phyloP scores from a whole-genome alignment of 2,329 filamentous ascomycete species.

The Arthrobotrys sinensis region DNA sequence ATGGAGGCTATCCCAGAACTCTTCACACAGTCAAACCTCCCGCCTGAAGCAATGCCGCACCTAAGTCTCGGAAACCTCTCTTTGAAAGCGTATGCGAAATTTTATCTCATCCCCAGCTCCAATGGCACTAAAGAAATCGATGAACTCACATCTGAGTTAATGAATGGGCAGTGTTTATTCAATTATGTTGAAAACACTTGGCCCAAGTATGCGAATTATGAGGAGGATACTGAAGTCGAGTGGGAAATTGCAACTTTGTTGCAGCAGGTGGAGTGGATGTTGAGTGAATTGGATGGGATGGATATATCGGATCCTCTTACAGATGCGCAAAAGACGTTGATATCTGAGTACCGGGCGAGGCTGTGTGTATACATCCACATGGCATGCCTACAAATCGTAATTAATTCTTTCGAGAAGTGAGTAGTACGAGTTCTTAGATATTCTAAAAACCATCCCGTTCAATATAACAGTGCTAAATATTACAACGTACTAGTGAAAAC shows the following conservation, averaged over 20 bases:
- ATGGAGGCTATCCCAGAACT: conserved; percentile 13
- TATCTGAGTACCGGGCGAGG: conserved; percentile 29
- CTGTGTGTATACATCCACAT: conserved; percentile 40
- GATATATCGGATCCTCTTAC: conserved; percentile 12
- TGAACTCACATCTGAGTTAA: conserved; percentile 40
- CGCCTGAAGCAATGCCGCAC: neutral
- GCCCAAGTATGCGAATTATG: conserved; percentile 47
- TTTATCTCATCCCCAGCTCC: conserved; percentile 11
- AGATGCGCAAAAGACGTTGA: conserved; percentile 11
- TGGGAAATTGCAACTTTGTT: conserved; percentile 39
- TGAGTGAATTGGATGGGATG: conserved; percentile 38
- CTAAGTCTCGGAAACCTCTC: conserved; percentile 38
- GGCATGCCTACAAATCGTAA: conserved; percentile 38
- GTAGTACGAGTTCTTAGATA: neutral
- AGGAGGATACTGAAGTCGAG: conserved; percentile 32
- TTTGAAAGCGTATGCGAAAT: conserved; percentile 33
- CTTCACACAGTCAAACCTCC: conserved; percentile 16
- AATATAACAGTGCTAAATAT: neutral
- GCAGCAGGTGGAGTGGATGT: conserved; percentile 37
- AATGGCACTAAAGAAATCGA: conserved; percentile 23
- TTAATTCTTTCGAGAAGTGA: conserved; percentile 40
- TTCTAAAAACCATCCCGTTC: no score
- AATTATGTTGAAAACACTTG: conserved; percentile 43
- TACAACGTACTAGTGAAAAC: conserved; percentile 3
- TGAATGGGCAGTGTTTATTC: conserved; percentile 45